Evolutionary conservation across 2,329 filamentous ascomycete species (phyloP).

Genomic region (Elsinoe australis): DNA sequence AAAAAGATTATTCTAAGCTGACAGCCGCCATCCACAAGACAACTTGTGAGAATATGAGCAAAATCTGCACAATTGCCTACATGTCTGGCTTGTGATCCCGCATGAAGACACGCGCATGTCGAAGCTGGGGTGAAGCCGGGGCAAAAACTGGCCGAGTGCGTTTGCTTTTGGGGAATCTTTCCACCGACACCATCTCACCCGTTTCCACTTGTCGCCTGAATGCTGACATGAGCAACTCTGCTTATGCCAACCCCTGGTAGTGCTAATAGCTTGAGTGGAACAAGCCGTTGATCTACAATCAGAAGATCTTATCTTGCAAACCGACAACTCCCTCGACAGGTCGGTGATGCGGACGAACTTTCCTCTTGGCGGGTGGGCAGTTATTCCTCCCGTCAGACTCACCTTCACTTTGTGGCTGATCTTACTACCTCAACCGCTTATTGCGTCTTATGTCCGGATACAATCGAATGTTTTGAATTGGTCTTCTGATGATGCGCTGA

Average conservation of each 20-base stretch:
- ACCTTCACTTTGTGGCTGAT: no score
- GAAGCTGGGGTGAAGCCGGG: no score
- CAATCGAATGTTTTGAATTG: not conserved
- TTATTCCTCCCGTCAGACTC: no score
- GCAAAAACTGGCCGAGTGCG: no score
- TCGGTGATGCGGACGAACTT: conserved; percentile 9
- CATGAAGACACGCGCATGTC: no score
- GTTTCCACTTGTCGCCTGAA: conserved; percentile 1
- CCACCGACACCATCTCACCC: no score
- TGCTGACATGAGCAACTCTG: conserved; percentile 6
- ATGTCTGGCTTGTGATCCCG: no score
- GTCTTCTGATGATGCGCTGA: not conserved
- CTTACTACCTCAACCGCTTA: not conserved
- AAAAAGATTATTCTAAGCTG: no score
- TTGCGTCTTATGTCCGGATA: conserved; percentile 12
- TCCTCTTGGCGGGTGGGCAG: not conserved
- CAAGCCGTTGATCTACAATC: not conserved
- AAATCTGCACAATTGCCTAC: no score
- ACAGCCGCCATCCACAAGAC: no score
- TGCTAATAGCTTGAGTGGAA: not conserved
- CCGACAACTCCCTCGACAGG: not conserved
- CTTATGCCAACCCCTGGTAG: conserved; percentile 7
- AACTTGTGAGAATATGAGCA: no score
- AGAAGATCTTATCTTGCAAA: conserved; percentile 1
- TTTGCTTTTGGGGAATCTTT: no score